phyloP scores from a whole-genome alignment of 2,329 filamentous ascomycete genomes.

The Fusarium transvaalense region DNA sequence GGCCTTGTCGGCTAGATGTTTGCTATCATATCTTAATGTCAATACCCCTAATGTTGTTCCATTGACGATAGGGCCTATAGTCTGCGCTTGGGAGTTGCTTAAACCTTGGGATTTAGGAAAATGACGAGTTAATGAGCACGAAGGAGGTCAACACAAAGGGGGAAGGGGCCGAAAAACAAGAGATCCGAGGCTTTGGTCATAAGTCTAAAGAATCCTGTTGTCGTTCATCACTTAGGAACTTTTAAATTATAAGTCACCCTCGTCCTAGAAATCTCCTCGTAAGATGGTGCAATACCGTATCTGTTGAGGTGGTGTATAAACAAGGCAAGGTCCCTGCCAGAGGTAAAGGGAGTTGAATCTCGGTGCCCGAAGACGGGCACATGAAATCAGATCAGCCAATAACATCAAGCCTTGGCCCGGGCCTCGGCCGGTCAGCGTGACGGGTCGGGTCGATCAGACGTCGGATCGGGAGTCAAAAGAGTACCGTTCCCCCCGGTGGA shows the following conservation, averaged over 20 bases:
- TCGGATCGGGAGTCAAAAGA: slow-evolving; percentile 3
- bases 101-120: slow-evolving; percentile 37
- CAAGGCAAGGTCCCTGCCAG: background rate
- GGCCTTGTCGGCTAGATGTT: slow-evolving; percentile 54
- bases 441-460: slow-evolving; percentile 16
- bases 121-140: slow-evolving; percentile 45
- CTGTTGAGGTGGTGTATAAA: background rate
- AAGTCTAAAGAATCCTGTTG: slow-evolving; percentile 7
- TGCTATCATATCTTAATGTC: slow-evolving; percentile 33
- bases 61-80: slow-evolving; percentile 35
- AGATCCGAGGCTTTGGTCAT: slow-evolving; percentile 26
- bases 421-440: slow-evolving; percentile 21
- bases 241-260: background rate
- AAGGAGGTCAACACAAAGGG: slow-evolving; percentile 14
- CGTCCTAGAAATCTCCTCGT: slow-evolving; percentile 2
- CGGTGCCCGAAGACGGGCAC: slow-evolving; percentile 9
- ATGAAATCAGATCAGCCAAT: slow-evolving; percentile 28
- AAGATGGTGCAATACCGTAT: background rate
- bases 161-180: slow-evolving; percentile 20
- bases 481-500: background rate
- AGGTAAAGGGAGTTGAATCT: slow-evolving; percentile 19
- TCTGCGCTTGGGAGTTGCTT: slow-evolving; percentile 39
- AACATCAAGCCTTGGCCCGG: slow-evolving; percentile 25
- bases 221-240: background rate
- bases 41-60: slow-evolving; percentile 36